phyloP scores from a whole-genome alignment of 345 rosid species.

The Lenwebbia sp. region DNA sequence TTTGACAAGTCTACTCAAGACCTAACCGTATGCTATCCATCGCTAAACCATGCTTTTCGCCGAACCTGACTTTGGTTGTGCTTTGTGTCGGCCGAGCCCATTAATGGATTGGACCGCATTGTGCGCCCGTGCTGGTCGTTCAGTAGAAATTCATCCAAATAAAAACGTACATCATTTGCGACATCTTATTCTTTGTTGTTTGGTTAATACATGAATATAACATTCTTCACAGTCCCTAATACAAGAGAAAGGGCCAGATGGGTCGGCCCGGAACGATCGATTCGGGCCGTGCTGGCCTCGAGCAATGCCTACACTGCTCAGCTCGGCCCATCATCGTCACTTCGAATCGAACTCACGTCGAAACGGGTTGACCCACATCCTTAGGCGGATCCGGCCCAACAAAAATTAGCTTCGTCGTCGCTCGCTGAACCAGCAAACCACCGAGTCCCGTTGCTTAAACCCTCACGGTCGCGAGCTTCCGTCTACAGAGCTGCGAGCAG shows the following conservation, averaged over 20 bases:
- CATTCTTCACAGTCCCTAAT: background rate
- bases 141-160: background rate
- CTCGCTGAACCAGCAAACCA: background rate
- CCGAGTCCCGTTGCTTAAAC: background rate
- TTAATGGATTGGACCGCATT: background rate
- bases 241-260: background rate
- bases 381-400: background rate
- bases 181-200: background rate
- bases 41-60: background rate
- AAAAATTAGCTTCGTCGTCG: background rate
- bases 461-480: background rate
- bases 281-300: background rate
- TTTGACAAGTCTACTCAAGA: background rate
- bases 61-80: background rate
- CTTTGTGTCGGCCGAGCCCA: background rate
- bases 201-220: background rate
- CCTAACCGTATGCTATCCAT: background rate
- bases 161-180: background rate
- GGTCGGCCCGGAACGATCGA: background rate
- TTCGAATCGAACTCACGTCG: background rate
- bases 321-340: background rate
- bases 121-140: accelerated
- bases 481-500: background rate
- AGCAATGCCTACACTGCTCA: background rate
- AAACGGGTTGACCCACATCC: background rate